Conservation (phyloP, 306 rosid species). For the Casuarina equisetifolia region DNA sequence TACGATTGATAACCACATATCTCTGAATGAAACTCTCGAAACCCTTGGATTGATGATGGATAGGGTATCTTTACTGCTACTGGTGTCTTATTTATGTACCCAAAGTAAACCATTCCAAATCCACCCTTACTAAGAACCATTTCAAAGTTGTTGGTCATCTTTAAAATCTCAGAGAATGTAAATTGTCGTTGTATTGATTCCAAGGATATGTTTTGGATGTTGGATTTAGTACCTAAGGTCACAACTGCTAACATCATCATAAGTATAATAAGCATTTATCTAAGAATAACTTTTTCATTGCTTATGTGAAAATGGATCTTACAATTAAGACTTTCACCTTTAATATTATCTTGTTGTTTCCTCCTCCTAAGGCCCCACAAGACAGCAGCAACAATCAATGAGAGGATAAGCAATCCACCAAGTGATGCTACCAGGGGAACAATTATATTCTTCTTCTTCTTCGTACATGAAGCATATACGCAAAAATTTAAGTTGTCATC, state of each 20-base stretch:
- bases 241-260: background rate
- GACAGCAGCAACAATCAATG: constrained; percentile 27
- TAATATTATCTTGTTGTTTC: background rate
- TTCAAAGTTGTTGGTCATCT: constrained; percentile 48
- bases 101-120: constrained; percentile 52
- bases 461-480: constrained; percentile 26
- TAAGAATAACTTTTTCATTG: background rate
- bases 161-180: constrained; percentile 34
- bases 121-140: constrained; percentile 52
- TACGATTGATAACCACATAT: background rate
- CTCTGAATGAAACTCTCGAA: constrained; percentile 26
- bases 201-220: background rate
- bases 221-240: background rate
- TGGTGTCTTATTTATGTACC: constrained; percentile 37
- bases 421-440: constrained; percentile 42
- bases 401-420: constrained; percentile 38
- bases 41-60: constrained; percentile 40
- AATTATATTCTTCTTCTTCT: constrained; percentile 18
- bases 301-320: background rate
- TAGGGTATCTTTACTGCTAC: constrained; percentile 65
- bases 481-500: constrained; percentile 45
- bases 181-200: constrained; percentile 36
- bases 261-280: background rate
- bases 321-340: background rate
- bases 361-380: constrained; percentile 15